Base-by-base conservation (phyloP, 2,329 filamentous ascomycete species). In the Hortaea werneckii region DNA sequence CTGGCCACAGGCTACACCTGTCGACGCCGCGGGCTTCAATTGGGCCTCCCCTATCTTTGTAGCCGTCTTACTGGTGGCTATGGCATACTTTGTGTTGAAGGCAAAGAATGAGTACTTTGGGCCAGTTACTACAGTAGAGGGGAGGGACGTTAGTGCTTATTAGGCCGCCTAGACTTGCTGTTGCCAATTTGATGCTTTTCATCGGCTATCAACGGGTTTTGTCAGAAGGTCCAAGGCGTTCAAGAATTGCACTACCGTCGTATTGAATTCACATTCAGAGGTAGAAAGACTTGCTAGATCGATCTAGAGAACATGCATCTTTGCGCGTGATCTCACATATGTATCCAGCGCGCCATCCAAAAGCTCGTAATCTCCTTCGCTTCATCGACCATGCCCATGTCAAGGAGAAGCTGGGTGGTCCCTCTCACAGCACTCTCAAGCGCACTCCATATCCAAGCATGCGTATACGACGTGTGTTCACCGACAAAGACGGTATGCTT, bases 271-370 rank as follows among this genome's bases (percentile, higher is more conserved):
- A 20, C 20, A 20, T 20, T 20, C 20, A 20, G n/a, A n/a, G n/a
- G n/a, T n/a, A n/a, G n/a, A n/a, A 20, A 20, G 2, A 20, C 4
- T 20, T 20, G 20, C 20, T 20, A 20, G 20, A 20, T 20, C 20
- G 20, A 20, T 20, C 20, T 20, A 20, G 2, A 20, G 4, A 20
- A 20, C 20, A 20, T 20, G 4, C 20, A 20, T 20, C 2, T 20
- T 20, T 20, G 20, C 20, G 20, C 20, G 20, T 4, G 4, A 35
- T 35, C 13, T 20, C 13, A 67, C 40, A 77, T 59, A 40, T 68
- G 65, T 44, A 82, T 80, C 80, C 80, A 84, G 46, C 81, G 69
- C 1, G 77, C 80, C 79, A 84, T 83, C 80, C 80, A 85, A 50
- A 77, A 76, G 29, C 78, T 67, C 1, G 77, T 76, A 12, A 81